Base-by-base conservation (phyloP, 148 eudicot species). In the Diospyros lotus region DNA sequence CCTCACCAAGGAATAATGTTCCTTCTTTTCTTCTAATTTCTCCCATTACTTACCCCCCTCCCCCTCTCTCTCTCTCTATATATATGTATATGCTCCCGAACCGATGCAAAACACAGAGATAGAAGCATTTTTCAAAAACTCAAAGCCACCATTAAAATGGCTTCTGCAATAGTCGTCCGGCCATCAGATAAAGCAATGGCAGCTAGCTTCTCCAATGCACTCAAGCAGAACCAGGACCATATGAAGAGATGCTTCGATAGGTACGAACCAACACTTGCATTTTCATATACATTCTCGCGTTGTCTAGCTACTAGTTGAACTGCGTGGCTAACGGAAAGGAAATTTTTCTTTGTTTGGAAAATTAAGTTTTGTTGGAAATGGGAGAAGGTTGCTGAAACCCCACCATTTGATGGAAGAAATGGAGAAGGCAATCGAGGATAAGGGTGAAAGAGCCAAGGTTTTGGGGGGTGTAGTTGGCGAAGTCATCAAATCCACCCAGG, bases 401-500 rank as follows among this genome's bases (percentile, higher is more conserved):
- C 87, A 83, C 69, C 87, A 90, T 56, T 81, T 95, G 56, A 82
- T 84, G 87, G 87, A 85, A 14, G 96, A 89, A 80, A 86, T 83
- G 12, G 94, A 92, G 77, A 82, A 82, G 69, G 72, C 86, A 53
- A 89, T 92, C 3, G 89, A 89, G 68, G 96, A 95, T 67, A 93
- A 82, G 75, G 65, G 63, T 56, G 94, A 95, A 81, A 84, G 92
- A 74, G 73, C 83, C 58, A 87, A 88, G 76, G 86, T 95, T 51
- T 81, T 92, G 62, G 94, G 88, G 75, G 97, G 97, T 74, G 76
- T 93, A 44, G 83, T 95, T 62, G 97, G 98, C 69, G 86, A 87
- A 73, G 84, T 90, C 72, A 67, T 95, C 83, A 81, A 87, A 76
- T 87, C 93, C 6, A 90, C 97, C 43, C 97, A 95, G 97, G 97